Evolutionary conservation across 148 eudicot genomes (phyloP).

Genomic region (Vaccinium vitisidaea): DNA sequence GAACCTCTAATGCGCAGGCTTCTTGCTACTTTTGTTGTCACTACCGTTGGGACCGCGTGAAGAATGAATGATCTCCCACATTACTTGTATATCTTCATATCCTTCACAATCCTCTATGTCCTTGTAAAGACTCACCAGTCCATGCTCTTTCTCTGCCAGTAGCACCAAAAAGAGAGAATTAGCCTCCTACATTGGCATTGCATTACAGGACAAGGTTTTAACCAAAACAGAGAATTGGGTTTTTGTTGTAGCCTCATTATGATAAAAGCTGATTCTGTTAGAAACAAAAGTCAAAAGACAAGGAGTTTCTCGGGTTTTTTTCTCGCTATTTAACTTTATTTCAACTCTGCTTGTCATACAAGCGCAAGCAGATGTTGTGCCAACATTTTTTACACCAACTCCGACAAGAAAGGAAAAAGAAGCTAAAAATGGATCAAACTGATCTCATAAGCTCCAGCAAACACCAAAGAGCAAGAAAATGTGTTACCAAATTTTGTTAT

Average conservation of each 20-base stretch:
- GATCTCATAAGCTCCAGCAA: neutral
- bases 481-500: neutral
- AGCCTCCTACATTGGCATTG: neutral
- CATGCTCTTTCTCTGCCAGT: conserved; percentile 35
- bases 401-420: neutral
- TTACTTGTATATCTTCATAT: conserved; percentile 61
- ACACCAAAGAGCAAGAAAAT: neutral
- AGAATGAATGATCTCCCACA: conserved; percentile 76
- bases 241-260: neutral
- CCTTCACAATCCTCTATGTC: conserved; percentile 64
- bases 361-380: no score
- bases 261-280: neutral
- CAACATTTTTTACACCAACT: neutral
- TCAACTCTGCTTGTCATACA: no score
- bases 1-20: conserved; percentile 25
- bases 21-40: conserved; percentile 13
- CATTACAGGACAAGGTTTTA: neutral
- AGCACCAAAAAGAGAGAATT: neutral
- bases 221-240: neutral
- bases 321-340: neutral
- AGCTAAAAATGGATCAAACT: neutral
- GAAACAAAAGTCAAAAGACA: neutral
- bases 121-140: conserved; percentile 46
- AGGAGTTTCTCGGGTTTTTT: neutral
- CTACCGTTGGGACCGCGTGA: conserved; percentile 8